Evolutionary conservation across 352 stramenopile species (phyloP).

Genomic region (Halophytophthora polymorphica): DNA sequence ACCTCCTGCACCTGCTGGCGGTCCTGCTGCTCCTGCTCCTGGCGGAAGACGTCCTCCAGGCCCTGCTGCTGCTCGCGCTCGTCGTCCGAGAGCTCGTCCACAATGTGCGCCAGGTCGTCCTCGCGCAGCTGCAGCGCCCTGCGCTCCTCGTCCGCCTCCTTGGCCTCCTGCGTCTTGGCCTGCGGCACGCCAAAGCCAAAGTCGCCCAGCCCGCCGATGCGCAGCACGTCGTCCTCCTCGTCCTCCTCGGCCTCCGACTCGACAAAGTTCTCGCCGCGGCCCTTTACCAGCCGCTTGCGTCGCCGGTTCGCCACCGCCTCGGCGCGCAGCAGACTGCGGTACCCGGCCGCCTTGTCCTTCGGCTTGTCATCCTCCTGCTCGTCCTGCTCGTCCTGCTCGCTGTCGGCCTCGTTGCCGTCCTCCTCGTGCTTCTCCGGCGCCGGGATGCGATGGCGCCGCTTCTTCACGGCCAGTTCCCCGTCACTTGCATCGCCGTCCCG

Average conservation of each 20-base stretch:
- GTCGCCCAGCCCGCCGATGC: slow-evolving; percentile 78
- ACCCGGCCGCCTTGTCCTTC: slow-evolving; percentile 66
- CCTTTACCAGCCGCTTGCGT: slow-evolving; percentile 56
- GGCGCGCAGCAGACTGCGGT: slow-evolving; percentile 55
- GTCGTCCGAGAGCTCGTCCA: slow-evolving; percentile 84
- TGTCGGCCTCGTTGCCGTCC: slow-evolving; percentile 61
- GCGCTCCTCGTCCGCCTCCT: slow-evolving; percentile 75
- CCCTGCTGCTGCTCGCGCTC: slow-evolving; percentile 63
- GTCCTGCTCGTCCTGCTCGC: slow-evolving; percentile 45
- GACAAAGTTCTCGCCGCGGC: slow-evolving; percentile 53
- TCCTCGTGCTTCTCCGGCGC: slow-evolving; percentile 44
- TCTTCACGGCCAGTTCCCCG: slow-evolving; percentile 14
- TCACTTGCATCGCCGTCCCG: slow-evolving; percentile 16
- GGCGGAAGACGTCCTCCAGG: slow-evolving; percentile 72
- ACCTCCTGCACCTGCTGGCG: slow-evolving; percentile 75
- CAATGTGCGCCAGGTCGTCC: slow-evolving; percentile 82
- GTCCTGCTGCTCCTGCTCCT: slow-evolving; percentile 66
- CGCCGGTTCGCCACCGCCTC: slow-evolving; percentile 53
- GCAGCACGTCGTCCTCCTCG: slow-evolving; percentile 79
- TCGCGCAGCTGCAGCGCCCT: slow-evolving; percentile 71
- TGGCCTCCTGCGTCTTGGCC: slow-evolving; percentile 62
- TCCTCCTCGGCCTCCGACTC: slow-evolving; percentile 86
- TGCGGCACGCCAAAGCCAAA: slow-evolving; percentile 83
- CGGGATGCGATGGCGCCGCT: slow-evolving; percentile 41
- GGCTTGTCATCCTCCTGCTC: slow-evolving; percentile 24